Evolutionary conservation across 169 alveolate species (phyloP).

Genomic region (Eimeria praecox): DNA sequence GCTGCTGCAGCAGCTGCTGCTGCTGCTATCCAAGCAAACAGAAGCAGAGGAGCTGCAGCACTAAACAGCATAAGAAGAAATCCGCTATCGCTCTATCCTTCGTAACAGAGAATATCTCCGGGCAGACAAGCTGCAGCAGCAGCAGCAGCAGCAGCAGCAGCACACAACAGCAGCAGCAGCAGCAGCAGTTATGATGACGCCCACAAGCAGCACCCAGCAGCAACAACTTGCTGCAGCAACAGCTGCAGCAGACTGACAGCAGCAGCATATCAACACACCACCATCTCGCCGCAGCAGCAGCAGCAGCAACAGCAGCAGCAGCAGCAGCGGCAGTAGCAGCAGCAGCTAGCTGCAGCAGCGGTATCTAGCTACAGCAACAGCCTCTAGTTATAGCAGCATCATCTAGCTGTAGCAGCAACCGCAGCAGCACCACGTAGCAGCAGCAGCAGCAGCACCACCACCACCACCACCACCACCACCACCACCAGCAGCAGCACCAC

Average conservation of each 20-base stretch:
- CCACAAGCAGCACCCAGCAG: not conserved
- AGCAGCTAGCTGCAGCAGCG: not conserved
- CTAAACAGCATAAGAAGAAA: slow-evolving; percentile 36
- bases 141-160: not conserved
- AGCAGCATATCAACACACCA: not conserved
- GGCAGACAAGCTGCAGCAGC: not conserved
- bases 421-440: slow-evolving; percentile 37
- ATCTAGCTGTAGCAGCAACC: not conserved
- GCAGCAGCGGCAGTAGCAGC: slow-evolving; percentile 12
- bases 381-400: not conserved
- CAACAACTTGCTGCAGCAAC: not conserved
- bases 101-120: slow-evolving; percentile 33
- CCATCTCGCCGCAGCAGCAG: slow-evolving; percentile 9
- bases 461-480: too few species aligned
- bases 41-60: slow-evolving; percentile 68
- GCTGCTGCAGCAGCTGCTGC: not conserved
- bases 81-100: slow-evolving; percentile 60
- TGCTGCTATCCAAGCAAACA: slow-evolving; percentile 25
- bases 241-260: not conserved
- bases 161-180: not conserved
- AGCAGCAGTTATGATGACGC: not conserved
- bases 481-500: too few species aligned
- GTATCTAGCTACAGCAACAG: slow-evolving; percentile 9
- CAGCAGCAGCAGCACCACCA: not conserved
- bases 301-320: not conserved